A percentile compares a stretch with the other conserved stretches of the same genome.
Conservation (phyloP, 164 flowering plant species). For the Euptelea pleiosperma region DNA sequence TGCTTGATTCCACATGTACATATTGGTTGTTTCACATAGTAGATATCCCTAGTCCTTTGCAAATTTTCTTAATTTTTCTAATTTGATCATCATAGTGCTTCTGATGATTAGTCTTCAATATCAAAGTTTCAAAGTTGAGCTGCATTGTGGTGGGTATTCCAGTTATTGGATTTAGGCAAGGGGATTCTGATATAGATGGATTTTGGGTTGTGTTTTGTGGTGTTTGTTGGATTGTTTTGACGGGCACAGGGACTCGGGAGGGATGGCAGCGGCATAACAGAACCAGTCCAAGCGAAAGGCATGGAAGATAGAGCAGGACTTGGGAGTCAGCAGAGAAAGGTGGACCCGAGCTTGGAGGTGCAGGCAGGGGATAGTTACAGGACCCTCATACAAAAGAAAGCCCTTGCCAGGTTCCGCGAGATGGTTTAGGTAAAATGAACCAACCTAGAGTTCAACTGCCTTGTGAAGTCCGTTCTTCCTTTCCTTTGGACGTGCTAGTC, state of each 20-base stretch:
- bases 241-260: conserved; percentile 78
- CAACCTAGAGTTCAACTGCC: neutral
- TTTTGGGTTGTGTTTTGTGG: neutral
- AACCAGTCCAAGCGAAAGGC: conserved; percentile 85
- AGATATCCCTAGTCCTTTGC: too few species aligned
- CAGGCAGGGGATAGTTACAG: conserved; percentile 91
- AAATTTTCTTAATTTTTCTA: too few species aligned
- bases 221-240: conserved; percentile 12
- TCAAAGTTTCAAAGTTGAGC: too few species aligned
- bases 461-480: neutral
- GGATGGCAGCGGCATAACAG: conserved; percentile 93
- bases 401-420: conserved; percentile 85
- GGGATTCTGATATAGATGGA: too few species aligned
- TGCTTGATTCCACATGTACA: too few species aligned
- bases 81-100: too few species aligned
- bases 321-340: conserved; percentile 76
- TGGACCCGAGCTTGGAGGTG: conserved; percentile 74
- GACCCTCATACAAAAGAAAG: conserved; percentile 86
- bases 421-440: conserved; percentile 40
- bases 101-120: too few species aligned
- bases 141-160: too few species aligned
- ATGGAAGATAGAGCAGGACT: conserved; percentile 80
- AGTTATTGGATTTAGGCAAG: too few species aligned
- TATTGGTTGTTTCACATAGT: too few species aligned
- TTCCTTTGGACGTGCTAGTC: neutral